Base-by-base conservation (phyloP, 2,329 filamentous ascomycete species). In the Amesomyces nigricolor region DNA sequence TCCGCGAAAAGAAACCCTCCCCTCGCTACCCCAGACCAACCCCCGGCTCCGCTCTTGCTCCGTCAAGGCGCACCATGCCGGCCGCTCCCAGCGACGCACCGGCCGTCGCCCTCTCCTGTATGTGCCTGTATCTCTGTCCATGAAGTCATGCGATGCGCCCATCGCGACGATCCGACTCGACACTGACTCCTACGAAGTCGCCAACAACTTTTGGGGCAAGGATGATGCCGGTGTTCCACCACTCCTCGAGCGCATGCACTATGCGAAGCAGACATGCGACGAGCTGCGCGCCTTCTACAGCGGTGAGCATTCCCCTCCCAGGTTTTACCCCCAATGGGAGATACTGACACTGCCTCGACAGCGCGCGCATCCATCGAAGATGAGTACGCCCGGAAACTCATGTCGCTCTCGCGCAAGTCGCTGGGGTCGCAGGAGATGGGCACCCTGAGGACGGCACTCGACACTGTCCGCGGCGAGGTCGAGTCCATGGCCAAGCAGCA, bases 141-240 rank as follows among this genome's bases (percentile, higher is more conserved):
- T 8, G 38, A 10, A 16, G 2, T 14, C 3, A 30, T 30, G n/a
- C 42, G 11, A 56, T 54, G 11, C 7, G 16, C 45, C 7, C 32
- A 35, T 35, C 32, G 9, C 32, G 11, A 19, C 17, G 40, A 43
- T 11, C 29, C 37, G n/a, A 19, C 22, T 37, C 45, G 45, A 19
- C 29, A 44, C 53, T 58, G 38, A 51, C 53, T 58, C 47, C 11
- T 16, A 13, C 16, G 54, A 62, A 91, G 91, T 99, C 76, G 92
- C 94, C 67, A 99, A 99, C 76, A 99, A 99, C 71, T 99, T 99
- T 73, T 99, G 94, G 94, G 94, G 94, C 61, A 97, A 95, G 78
- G 92, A 97, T 71, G 94, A 99, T 78, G 94, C 92, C 50, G 95
- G 94, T 69, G 91, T 99, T 67, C 80, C 80, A 45, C 95, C 94